Conservation (phyloP, 1,139 yeast genomes). For the Kluyveromyces marxianus region DNA sequence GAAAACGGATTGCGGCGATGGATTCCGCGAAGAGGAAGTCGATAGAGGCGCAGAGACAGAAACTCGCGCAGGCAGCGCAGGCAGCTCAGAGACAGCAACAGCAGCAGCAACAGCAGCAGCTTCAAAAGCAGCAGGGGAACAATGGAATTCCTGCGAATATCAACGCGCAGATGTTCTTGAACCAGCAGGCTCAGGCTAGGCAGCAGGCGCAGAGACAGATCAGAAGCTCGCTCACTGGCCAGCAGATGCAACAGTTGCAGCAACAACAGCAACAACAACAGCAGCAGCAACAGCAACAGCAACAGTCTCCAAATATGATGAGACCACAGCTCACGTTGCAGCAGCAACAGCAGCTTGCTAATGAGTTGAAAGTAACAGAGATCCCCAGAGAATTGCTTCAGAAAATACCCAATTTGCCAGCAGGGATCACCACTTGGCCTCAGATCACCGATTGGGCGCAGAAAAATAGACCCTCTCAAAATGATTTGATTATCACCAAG, state of each 20-base stretch:
- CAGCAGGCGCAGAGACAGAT: slow-evolving; percentile 37
- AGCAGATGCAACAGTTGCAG: slow-evolving; percentile 15
- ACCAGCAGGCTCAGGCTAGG: slow-evolving; percentile 46
- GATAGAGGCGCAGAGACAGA: slow-evolving; percentile 16
- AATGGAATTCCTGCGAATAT: slow-evolving; percentile 18
- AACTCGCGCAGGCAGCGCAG: slow-evolving; percentile 17
- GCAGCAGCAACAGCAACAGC: slow-evolving; percentile 20
- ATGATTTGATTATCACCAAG: slow-evolving; percentile 33
- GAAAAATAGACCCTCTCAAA: slow-evolving; percentile 36
- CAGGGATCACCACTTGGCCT: slow-evolving; percentile 77
- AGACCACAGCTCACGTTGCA: slow-evolving; percentile 27
- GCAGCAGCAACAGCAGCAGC: slow-evolving; percentile 12
- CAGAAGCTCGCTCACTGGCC: slow-evolving; percentile 17
- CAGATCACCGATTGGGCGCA: slow-evolving; percentile 67
- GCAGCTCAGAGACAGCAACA: slow-evolving; percentile 17
- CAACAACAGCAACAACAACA: slow-evolving; percentile 16
- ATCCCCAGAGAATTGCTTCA: slow-evolving; percentile 70
- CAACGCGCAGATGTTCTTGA: slow-evolving; percentile 36
- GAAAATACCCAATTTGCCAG: slow-evolving; percentile 73
- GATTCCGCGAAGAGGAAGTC: slow-evolving; percentile 26
- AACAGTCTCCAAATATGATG: slow-evolving; percentile 18
- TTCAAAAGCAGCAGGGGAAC: slow-evolving; percentile 12
- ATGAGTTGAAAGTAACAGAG: slow-evolving; percentile 47
- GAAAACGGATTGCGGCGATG: slow-evolving; percentile 30
- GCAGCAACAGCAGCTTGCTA: slow-evolving; percentile 30